phyloP scores from a whole-genome alignment of 805 yeast species.

The Spathaspora boniae region DNA sequence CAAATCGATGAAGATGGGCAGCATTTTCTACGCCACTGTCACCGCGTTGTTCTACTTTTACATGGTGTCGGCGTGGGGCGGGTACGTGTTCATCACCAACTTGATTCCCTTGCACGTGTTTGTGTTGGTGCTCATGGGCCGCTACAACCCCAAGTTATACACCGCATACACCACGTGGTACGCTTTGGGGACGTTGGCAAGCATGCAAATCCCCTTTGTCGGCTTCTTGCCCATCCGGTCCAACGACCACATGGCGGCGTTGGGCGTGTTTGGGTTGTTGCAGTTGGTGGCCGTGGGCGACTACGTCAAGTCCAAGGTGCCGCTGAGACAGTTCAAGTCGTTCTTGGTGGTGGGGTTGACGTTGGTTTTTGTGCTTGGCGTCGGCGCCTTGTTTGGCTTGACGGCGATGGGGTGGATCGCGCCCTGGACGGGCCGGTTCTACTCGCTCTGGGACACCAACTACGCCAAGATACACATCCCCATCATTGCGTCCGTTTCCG shows the following conservation, averaged over 20 bases:
- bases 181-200: constrained; percentile 92
- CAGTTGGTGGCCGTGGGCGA: constrained; percentile 87
- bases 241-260: constrained; percentile 96
- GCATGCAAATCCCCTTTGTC: constrained; percentile 99
- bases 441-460: constrained; percentile 96
- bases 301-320: constrained; percentile 70
- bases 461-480: constrained; percentile 98
- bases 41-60: constrained; percentile 91
- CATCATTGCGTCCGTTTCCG: constrained; percentile 96
- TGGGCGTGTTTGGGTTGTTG: constrained; percentile 93
- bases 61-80: constrained; percentile 99
- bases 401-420: constrained; percentile 93
- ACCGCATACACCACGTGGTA: constrained; percentile 96
- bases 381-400: constrained; percentile 68
- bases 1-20: constrained; percentile 87
- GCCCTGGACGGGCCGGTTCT: constrained; percentile 99
- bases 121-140: constrained; percentile 88
- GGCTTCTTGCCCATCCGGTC: constrained; percentile 96
- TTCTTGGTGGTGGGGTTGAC: constrained; percentile 60
- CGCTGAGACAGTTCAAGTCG: constrained; percentile 68
- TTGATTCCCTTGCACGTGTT: constrained; percentile 94
- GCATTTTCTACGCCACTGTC: constrained; percentile 75
- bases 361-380: constrained; percentile 57
- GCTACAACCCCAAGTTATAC: constrained; percentile 78
- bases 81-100: constrained; percentile 97